These are phyloP conservation scores for Apiotrichum mycotoxinovorans DNA, from an alignment of 1,284 basidiomycete species.

Conservation along the genomic window DNA sequence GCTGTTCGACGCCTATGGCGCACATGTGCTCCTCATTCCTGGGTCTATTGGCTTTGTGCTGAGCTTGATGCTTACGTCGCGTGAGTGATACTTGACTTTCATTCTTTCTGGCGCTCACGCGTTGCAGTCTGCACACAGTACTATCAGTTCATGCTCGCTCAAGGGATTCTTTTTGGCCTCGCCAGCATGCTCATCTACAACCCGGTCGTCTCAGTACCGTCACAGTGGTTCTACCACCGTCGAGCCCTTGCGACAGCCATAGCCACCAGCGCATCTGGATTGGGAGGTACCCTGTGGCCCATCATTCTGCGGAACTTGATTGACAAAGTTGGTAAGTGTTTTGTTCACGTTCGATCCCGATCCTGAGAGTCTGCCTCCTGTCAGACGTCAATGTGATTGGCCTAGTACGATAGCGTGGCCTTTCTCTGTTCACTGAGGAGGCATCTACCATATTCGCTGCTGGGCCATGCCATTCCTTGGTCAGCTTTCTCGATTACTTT, in stretches of 20 bases:
- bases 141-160: conserved; percentile 53
- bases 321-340: conserved; percentile 2
- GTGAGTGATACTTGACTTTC: not conserved
- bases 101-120: too few species aligned
- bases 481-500: too few species aligned
- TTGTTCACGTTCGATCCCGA: too few species aligned
- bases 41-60: conserved; percentile 54
- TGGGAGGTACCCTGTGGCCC: conserved; percentile 42
- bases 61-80: conserved; percentile 13
- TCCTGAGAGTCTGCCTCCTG: too few species aligned
- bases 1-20: conserved; percentile 27
- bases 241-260: conserved; percentile 35
- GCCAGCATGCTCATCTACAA: conserved; percentile 53
- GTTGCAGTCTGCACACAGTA: conserved; percentile 58
- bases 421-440: too few species aligned
- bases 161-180: conserved; percentile 27
- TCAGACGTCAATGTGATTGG: too few species aligned
- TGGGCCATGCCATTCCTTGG: too few species aligned
- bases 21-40: conserved; percentile 50
- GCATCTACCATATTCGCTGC: too few species aligned
- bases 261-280: conserved; percentile 30
- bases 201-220: conserved; percentile 54
- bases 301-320: conserved; percentile 7
- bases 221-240: conserved; percentile 53
- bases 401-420: too few species aligned